phyloP scores from a whole-genome alignment of 164 flowering plant genomes.

The Piper longum region DNA sequence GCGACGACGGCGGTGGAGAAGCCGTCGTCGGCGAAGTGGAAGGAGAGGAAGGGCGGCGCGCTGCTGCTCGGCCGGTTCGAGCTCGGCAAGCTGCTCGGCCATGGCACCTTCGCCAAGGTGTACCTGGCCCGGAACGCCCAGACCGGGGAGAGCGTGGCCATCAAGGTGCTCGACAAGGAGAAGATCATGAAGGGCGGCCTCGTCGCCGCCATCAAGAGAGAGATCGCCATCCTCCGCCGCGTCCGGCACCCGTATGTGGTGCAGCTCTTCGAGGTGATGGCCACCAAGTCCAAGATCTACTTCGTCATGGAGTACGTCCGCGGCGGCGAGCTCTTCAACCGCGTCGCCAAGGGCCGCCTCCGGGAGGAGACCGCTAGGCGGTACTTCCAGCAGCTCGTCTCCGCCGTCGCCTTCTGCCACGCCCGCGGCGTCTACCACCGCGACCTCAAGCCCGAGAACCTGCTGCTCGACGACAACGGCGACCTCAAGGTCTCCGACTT shows the following conservation, averaged over 20 bases:
- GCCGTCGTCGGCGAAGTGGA: too few relatives aligned
- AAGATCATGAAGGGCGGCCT: too few relatives aligned
- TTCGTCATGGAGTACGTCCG: slow-evolving; percentile 60
- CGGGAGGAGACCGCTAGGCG: slow-evolving; percentile 50
- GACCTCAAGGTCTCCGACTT: slow-evolving; percentile 45
- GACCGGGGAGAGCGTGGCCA: too few relatives aligned
- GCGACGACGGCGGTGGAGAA: too few relatives aligned
- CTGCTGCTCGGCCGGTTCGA: too few relatives aligned
- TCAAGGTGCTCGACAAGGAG: too few relatives aligned
- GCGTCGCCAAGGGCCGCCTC: slow-evolving; percentile 36
- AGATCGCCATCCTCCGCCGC: slow-evolving; percentile 53
- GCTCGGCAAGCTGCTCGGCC: too few relatives aligned
- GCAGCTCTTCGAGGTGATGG: slow-evolving; percentile 45
- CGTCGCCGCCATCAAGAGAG: slow-evolving; percentile 26
- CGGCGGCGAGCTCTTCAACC: slow-evolving; percentile 60
- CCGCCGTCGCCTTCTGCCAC: slow-evolving; percentile 61
- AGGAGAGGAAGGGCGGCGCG: too few relatives aligned
- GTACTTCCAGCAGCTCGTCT: slow-evolving; percentile 49
- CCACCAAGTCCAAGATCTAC: slow-evolving; percentile 48
- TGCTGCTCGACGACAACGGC: slow-evolving; percentile 53
- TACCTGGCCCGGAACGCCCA: too few relatives aligned
- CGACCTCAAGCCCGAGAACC: slow-evolving; percentile 59
- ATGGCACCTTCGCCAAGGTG: too few relatives aligned
- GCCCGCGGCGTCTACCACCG: slow-evolving; percentile 21
- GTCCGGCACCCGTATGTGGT: slow-evolving; percentile 49